Conservation (phyloP, 2,329 filamentous ascomycete species). For the Colletotrichum sp. region DNA sequence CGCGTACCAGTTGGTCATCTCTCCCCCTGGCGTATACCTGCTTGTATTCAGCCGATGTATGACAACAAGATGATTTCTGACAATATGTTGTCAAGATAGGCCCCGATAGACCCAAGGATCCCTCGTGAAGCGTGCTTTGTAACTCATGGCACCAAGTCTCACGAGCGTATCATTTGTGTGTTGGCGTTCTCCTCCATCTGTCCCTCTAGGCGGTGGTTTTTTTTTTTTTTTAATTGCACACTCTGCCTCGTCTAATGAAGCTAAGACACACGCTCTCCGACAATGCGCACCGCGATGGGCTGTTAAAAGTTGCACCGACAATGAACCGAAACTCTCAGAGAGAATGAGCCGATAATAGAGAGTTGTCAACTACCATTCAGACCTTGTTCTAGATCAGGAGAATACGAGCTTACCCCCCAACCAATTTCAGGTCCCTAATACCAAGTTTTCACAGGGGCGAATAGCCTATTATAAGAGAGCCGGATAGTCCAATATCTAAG, state of each 20-base stretch:
- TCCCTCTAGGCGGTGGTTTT: too few species aligned
- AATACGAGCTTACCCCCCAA: neutral
- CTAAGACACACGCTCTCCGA: neutral
- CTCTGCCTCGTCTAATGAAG: neutral
- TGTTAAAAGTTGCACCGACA: neutral
- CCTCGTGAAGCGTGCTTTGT: neutral
- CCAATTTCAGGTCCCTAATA: neutral
- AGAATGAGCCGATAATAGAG: neutral
- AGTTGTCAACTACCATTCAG: accelerated
- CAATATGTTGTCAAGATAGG: neutral
- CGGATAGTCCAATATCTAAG: neutral
- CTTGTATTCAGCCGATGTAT: neutral
- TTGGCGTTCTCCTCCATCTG: neutral
- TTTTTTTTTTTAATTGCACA: too few species aligned
- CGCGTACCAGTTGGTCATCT: too few species aligned
- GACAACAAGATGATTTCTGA: accelerated
- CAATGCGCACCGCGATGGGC: too few species aligned
- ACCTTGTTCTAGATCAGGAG: neutral
- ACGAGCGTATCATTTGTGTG: neutral
- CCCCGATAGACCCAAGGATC: neutral
- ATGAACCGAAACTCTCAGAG: neutral
- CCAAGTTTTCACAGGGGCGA: neutral
- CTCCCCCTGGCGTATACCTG: neutral
- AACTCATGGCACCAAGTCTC: neutral
- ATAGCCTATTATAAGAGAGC: neutral